These are phyloP conservation scores for Eragrostis curvula DNA, from an alignment of 176 grass and related monocot species.

Conservation along the genomic window DNA sequence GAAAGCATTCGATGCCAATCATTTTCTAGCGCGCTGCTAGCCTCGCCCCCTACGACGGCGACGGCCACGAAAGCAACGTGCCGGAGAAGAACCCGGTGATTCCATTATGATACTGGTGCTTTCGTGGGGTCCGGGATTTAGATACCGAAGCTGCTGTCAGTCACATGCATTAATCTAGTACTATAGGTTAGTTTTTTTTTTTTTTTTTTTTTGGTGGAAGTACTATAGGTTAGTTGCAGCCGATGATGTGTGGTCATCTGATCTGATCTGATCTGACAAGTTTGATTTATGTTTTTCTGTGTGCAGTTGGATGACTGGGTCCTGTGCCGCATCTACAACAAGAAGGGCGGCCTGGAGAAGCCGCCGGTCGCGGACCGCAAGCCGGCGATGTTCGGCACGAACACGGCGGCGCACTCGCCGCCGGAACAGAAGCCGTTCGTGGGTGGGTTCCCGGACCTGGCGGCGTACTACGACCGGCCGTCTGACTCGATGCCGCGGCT, in stretches of 20 bases:
- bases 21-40: background rate
- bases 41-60: constrained; percentile 38
- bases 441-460: constrained; percentile 49
- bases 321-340: constrained; percentile 96
- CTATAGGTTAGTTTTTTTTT: background rate
- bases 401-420: constrained; percentile 46
- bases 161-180: background rate
- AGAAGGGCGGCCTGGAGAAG: constrained; percentile 71
- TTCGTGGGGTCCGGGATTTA: background rate
- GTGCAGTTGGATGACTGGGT: constrained; percentile 95
- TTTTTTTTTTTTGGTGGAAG: no score
- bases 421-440: constrained; percentile 67
- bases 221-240: background rate
- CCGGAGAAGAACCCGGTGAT: background rate
- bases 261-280: background rate
- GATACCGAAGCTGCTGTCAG: background rate
- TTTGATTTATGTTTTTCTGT: background rate
- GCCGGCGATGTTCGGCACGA: constrained; percentile 14
- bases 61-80: background rate
- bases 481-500: constrained; percentile 93
- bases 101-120: background rate
- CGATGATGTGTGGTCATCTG: background rate
- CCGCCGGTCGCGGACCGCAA: constrained; percentile 39
- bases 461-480: constrained; percentile 73
- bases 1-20: constrained; percentile 58